Base-by-base conservation (phyloP, 331 rosid genomes). In the Malus hybrid region DNA sequence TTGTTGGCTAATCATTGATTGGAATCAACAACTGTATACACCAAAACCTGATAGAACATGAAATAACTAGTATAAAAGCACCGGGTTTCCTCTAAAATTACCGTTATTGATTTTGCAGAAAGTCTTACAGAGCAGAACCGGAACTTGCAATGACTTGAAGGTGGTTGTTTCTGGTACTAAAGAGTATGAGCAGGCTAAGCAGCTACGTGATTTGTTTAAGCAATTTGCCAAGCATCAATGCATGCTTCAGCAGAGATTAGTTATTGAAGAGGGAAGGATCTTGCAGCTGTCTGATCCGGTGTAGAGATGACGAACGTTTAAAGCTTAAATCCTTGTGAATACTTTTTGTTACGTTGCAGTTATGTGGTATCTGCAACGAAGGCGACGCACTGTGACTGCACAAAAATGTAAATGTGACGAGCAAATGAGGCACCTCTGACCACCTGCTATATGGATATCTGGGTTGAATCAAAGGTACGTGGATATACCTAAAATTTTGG, bases 111-210 rank as follows among this genome's bases (percentile, higher is more conserved):
- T 28, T 32, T 67, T 80, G 83, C 88, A 84, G 88, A 50, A 14
- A 19, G 55, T 5, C 8, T 7, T 28, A 8, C 70, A 19, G 56
- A 57, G 50, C 76, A 66, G 69, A 54, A 10, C 28, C 15, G 70
- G 63, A 73, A 55, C 27, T 18, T 29, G 66, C 70, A 77, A 60
- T 15, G 61, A 64, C 54, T 76, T 91, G 76, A 86, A 72, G 80
- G 61, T 87, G 67, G 89, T 88, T 18, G 2, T 1, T 19, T 42
- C 68, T 19, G 89, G 89, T 69, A 84, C 63, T 72, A 39, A 13
- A 39, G 92, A 85, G 52, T 88, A 82, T 78, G 36, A 52, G 81
- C 61, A 6, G 16, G 93, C 89, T 28, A 76, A 74, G 81, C 44
- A 74, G 39, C 69, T 73, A 36, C 80, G 73, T 69, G 42, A 61